Evolutionary conservation across 148 eudicot species (phyloP).

Genomic region (Salicornia ramosissima): DNA sequence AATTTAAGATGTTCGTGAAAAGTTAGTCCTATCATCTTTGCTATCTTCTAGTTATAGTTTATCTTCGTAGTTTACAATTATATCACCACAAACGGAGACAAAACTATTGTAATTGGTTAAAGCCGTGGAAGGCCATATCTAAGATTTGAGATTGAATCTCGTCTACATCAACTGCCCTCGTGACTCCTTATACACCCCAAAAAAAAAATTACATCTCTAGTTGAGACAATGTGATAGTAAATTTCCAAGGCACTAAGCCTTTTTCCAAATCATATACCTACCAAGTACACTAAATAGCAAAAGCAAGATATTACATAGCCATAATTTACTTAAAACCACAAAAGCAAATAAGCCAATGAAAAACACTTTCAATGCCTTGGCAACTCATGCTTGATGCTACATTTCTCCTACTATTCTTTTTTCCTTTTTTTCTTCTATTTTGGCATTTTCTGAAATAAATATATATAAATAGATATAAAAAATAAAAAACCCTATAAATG

Average conservation of each 20-base stretch:
- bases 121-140: no score
- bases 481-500: constrained; percentile 1
- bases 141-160: no score
- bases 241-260: background rate
- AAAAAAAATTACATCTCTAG: background rate
- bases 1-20: background rate
- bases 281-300: constrained; percentile 10
- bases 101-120: background rate
- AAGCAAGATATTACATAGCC: constrained; percentile 2
- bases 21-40: background rate
- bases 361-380: background rate
- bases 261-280: background rate
- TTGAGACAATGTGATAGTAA: background rate
- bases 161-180: no score
- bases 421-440: background rate
- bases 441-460: background rate
- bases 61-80: background rate
- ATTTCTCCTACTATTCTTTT: no score
- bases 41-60: background rate
- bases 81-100: background rate
- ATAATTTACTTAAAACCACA: constrained; percentile 11
- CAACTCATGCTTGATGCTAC: background rate
- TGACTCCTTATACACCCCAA: no score
- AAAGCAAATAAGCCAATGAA: constrained; percentile 10
- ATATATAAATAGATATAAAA: background rate